Evolutionary conservation across 331 rosid species (phyloP).

Genomic region (Telfairia occidentalis): DNA sequence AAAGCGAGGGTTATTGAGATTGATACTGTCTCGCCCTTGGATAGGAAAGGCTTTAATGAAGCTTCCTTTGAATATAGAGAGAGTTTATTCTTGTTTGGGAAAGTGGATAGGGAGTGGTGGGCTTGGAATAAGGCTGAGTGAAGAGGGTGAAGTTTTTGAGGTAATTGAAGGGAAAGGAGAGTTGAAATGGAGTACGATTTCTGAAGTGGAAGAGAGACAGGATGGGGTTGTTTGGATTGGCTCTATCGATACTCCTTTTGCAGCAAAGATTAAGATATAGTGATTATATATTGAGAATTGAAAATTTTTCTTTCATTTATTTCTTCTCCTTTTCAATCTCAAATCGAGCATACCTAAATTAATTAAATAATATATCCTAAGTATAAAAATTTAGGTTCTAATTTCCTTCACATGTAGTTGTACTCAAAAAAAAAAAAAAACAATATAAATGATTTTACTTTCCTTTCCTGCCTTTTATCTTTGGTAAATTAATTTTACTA

Average conservation of each 20-base stretch:
- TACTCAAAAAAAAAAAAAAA: too few relatives aligned
- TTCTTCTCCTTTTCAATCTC: too few relatives aligned
- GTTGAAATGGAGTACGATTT: slow-evolving; percentile 30
- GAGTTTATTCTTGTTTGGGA: slow-evolving; percentile 29
- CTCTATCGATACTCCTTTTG: slow-evolving; percentile 47
- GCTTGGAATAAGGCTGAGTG: slow-evolving; percentile 54
- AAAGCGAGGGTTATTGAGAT: slow-evolving; percentile 19
- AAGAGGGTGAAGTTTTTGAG: slow-evolving; percentile 46
- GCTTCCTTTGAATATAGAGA: slow-evolving; percentile 38
- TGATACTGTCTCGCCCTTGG: slow-evolving; percentile 35
- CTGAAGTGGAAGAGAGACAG: slow-evolving; percentile 65
- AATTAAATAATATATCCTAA: too few relatives aligned
- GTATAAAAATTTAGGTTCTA: too few relatives aligned
- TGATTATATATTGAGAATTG: too few relatives aligned
- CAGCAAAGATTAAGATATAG: background rate
- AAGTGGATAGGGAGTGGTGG: slow-evolving; percentile 36
- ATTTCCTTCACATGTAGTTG: too few relatives aligned
- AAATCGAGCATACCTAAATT: too few relatives aligned
- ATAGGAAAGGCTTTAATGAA: slow-evolving; percentile 33
- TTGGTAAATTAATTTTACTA: too few relatives aligned
- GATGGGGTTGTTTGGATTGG: slow-evolving; percentile 70
- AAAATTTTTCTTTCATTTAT: too few relatives aligned
- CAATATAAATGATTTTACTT: too few relatives aligned
- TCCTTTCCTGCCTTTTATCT: too few relatives aligned
- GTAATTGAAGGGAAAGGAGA: slow-evolving; percentile 27